phyloP scores from a whole-genome alignment of 108 stramenopile genomes.

The Stephanodiscus triporus region DNA sequence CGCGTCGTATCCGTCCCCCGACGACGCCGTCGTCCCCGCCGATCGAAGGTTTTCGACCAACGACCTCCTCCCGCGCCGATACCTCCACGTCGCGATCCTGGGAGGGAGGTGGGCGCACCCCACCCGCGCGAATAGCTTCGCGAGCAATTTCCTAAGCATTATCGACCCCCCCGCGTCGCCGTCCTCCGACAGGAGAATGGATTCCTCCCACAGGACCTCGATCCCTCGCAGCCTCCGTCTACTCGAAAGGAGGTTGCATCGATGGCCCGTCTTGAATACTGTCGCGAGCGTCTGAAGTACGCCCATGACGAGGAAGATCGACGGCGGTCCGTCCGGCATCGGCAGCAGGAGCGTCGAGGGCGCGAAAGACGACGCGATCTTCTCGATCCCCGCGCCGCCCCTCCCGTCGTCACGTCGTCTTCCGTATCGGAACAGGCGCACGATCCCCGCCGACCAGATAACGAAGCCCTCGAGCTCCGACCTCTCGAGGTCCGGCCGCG shows the following conservation, averaged over 20 bases:
- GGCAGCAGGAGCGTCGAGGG: constrained; percentile 19
- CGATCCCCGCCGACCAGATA: constrained; percentile 55
- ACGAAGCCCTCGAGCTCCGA: constrained; percentile 72
- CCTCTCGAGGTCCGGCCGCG: constrained; percentile 92
- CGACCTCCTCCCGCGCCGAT: constrained; percentile 88
- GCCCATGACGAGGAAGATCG: constrained; percentile 77
- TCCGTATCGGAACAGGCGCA: constrained; percentile 50
- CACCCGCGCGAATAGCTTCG: constrained; percentile 93
- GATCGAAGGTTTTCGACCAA: constrained; percentile 75
- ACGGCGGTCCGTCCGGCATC: constrained; percentile 28
- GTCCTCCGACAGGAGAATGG: constrained; percentile 51
- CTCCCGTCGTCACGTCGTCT: background rate
- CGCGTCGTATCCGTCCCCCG: background rate
- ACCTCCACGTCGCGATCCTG: constrained; percentile 92
- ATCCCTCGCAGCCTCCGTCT: constrained; percentile 42
- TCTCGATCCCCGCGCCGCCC: background rate
- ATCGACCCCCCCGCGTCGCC: constrained; percentile 49
- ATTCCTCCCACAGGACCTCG: constrained; percentile 60
- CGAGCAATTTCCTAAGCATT: constrained; percentile 79
- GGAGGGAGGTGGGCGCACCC: constrained; percentile 93
- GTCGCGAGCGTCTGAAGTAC: constrained; percentile 77
- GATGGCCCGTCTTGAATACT: constrained; percentile 71
- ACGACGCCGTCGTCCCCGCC: background rate
- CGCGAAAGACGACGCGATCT: background rate
- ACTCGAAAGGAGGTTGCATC: constrained; percentile 50